Evolutionary conservation across 129 eudicot species (phyloP).

Genomic region (Escallonia herrerae): DNA sequence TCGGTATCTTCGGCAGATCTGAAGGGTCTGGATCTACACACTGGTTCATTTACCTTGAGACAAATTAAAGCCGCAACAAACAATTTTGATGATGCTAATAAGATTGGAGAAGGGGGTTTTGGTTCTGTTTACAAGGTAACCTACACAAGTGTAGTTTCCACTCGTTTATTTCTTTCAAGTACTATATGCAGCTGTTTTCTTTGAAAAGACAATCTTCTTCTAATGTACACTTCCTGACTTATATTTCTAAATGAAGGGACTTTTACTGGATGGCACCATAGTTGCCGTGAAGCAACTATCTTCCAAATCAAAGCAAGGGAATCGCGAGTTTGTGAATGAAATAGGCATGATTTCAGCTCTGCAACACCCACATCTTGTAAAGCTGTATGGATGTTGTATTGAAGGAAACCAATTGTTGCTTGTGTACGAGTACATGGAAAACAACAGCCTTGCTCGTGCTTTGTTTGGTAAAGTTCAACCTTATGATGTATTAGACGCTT

Average conservation of each 20-base stretch:
- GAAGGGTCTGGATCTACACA: constrained; percentile 33
- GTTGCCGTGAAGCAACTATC: constrained; percentile 65
- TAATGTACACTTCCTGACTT: background rate
- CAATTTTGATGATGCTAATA: constrained; percentile 39
- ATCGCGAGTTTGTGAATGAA: constrained; percentile 52
- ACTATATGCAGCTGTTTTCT: too few species aligned
- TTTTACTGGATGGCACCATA: constrained; percentile 31
- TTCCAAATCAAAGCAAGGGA: constrained; percentile 56
- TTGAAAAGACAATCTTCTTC: background rate
- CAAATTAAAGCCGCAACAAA: constrained; percentile 50
- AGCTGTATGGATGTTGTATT: constrained; percentile 45
- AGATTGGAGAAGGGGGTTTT: constrained; percentile 69
- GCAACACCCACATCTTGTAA: constrained; percentile 57
- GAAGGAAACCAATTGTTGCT: constrained; percentile 46
- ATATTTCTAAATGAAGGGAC: constrained; percentile 27
- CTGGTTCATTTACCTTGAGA: constrained; percentile 37
- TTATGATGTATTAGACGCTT: background rate
- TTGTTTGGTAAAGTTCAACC: constrained; percentile 32
- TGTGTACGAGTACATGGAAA: constrained; percentile 53
- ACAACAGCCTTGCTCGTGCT: constrained; percentile 54
- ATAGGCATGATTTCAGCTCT: constrained; percentile 58
- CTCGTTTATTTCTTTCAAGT: background rate
- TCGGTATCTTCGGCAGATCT: too few species aligned
- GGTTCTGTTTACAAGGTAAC: constrained; percentile 55
- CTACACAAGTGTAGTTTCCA: background rate